Evolutionary conservation across 2,329 filamentous ascomycete species (phyloP), one percentile per base, ranked within the genome.

Genomic region (Cladosporium sp.): DNA sequence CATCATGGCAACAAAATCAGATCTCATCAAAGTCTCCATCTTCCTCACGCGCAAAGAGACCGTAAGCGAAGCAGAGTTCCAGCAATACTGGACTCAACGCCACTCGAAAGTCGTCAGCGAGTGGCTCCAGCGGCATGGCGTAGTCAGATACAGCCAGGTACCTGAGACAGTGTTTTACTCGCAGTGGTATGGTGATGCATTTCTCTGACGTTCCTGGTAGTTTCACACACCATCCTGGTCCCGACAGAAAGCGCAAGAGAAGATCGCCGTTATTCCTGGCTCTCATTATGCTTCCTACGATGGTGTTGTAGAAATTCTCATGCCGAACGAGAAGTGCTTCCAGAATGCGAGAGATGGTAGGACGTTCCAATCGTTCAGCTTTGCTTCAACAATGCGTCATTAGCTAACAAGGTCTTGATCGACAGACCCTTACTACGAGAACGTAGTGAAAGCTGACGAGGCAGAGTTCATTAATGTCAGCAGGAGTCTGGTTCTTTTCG

Each of bases 361-460:
- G 3, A 8, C 12, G 11, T 14, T n/a, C 5, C 19, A 9, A 5
- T 12, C 2, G 11, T 1, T 43, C 20, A 14, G 3, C n/a, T 1
- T 40, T n/a, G 17, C 17, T 20, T 2, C 17, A 11, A 20, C 12
- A 1, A 22, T 9, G 22, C 8, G 42, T 15, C 14, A 5, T 9
- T 2, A 28, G 42, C 42, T 45, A 12, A 45, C 14, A 28, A 15
- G 22, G 14, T 45, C 5, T 60, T 55, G 49, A 6, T 59, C 11
- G n/a, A n/a, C n/a, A 61, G 59, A 64, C 55, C 59, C 60, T n/a
- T 64, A 61, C 36, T 62, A 64, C n/a, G 57, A 52, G 15, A 30
- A 58, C 34, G 60, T 64, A 3, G 59, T 62, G 6, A 54, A 58
- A n/a, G 52, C 60, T 25, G 62, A 64, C 14, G 62, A 62, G 39